Base-by-base conservation (phyloP, 2,329 filamentous ascomycete species). In the Penicillium rolfsii region DNA sequence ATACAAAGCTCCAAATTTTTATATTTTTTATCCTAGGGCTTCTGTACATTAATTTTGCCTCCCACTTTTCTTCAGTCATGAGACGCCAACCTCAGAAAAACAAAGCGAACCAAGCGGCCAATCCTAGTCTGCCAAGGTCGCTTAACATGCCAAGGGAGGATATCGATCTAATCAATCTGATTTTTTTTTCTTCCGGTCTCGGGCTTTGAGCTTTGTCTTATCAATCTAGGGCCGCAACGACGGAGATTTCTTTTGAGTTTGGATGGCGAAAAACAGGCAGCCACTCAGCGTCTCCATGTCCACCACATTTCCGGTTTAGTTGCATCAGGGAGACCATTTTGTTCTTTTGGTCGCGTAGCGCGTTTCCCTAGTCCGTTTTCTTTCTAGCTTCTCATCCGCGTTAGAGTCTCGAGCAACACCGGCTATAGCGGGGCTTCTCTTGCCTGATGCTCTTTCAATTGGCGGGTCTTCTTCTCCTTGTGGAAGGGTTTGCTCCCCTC, bases 91-190 rank as follows among this genome's bases (percentile, higher is more conserved):
- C 43, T 24, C n/a, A 36, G 3, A 30, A 3, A 28, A 30, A 14
- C 5, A 30, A 30, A 28, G 43, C 16, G 14, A n/a, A 46, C 26
- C 45, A 48, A 30, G 26, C 22, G 16, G 45, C 45, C 52, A 43
- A 43, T 53, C 36, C 22, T 2, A 35, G 52, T 43, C 30, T 33
- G 24, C 38, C 52, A 40, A 54, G 52, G 16, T 54, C 52, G 52
- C 52, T 54, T 54, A 45, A 43, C 28, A 33, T 19, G 50, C 50
- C 35, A 38, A 38, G 22, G 16, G 50, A 26, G 35, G 35, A 40
- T 40, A 54, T 54, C 43, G 52, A 54, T 54, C 52, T 54, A 54
- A 54, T 54, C 52, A 54, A 54, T 54, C 52, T 54, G 30, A 22
- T 22, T 33, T 33, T 14, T 14, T 28, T 54, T 54, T 43, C 52